Evolutionary conservation across 2,329 filamentous ascomycete species (phyloP).

Genomic region (Aspergillus intermedius): DNA sequence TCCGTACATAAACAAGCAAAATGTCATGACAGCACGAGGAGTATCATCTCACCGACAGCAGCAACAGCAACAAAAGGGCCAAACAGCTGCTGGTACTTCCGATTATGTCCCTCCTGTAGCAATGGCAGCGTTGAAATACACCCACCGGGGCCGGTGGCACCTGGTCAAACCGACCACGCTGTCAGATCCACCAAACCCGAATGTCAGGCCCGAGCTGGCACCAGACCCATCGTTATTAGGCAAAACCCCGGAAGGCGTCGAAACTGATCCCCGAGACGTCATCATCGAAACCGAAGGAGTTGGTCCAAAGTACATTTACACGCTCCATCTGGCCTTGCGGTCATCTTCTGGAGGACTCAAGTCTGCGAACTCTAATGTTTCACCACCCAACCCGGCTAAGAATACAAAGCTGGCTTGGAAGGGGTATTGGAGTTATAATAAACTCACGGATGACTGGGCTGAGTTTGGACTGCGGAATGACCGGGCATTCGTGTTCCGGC

Average conservation of each 20-base stretch:
- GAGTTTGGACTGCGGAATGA: slow-evolving; percentile 66
- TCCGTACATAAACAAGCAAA: slow-evolving; percentile 68
- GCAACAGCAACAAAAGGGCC: slow-evolving; percentile 34
- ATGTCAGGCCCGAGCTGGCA: slow-evolving; percentile 29
- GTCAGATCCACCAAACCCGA: slow-evolving; percentile 12
- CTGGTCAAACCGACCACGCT: slow-evolving; percentile 46
- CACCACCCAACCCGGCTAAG: slow-evolving; percentile 44
- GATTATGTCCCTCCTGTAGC: slow-evolving; percentile 33
- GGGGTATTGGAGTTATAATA: slow-evolving; percentile 86
- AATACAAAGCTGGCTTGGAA: slow-evolving; percentile 89
- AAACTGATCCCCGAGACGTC: slow-evolving; percentile 51
- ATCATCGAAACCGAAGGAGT: slow-evolving; percentile 83
- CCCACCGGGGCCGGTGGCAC: slow-evolving; percentile 60
- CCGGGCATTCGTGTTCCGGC: slow-evolving; percentile 54
- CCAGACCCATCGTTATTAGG: slow-evolving; percentile 8
- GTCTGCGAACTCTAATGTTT: slow-evolving; percentile 34
- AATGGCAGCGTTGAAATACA: slow-evolving; percentile 60
- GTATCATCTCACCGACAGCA: slow-evolving; percentile 20
- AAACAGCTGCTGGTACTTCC: slow-evolving; percentile 15
- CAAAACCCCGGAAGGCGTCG: slow-evolving; percentile 10
- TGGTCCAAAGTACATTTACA: slow-evolving; percentile 71
- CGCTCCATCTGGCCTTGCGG: slow-evolving; percentile 68
- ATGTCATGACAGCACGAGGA: slow-evolving; percentile 44
- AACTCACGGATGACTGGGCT: slow-evolving; percentile 81
- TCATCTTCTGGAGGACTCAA: slow-evolving; percentile 41